Base-by-base conservation (phyloP, 2,329 filamentous ascomycete species). In the Didymella glomerata region DNA sequence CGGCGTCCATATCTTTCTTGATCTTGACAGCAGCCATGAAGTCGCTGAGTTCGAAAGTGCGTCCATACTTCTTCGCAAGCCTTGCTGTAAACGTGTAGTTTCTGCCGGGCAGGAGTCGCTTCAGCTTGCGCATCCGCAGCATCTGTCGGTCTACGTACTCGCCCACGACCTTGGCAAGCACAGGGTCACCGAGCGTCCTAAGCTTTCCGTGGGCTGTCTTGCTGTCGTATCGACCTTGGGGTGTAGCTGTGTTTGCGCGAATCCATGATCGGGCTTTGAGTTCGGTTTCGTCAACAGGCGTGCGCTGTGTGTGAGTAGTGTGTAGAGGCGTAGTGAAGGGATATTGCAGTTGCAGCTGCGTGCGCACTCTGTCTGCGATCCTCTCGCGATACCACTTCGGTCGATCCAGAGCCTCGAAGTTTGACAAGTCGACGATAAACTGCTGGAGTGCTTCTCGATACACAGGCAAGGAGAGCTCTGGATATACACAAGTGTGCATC, bases 61-160 rank as follows among this genome's bases (percentile, higher is more conserved):
- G 88, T 18, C 83, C 80, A 14, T 92, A 82, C 7, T 82, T 78
- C 30, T 82, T 81, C 8, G 82, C 78, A 63, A 89, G 87, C 27
- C 82, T 80, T 62, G 87, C 84, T 51, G 86, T 86, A 32, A 91
- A 82, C 40, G 85, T 82, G 73, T 87, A 92, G 11, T 86, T 86
- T 10, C 86, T 82, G 0, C 87, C 88, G 2, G 83, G 83, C 11
- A 74, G 45, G 28, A 85, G 77, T 0, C 83, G 82, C 27, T 86
- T 84, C 18, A 84, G 81, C 62, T 87, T 88, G 51, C 85, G 84
- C 66, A 85, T 85, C 34, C 86, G 84, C 25, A 93, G 81, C 5
- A 89, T 78, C 7, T 80, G 81, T 14, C 78, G 25, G 75, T 80
- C 44, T 76, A 83, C 69, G 80, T 90, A 62, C 18, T 86, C 84